Base-by-base conservation (phyloP, 306 rosid species). In the Biancaea sappan region DNA sequence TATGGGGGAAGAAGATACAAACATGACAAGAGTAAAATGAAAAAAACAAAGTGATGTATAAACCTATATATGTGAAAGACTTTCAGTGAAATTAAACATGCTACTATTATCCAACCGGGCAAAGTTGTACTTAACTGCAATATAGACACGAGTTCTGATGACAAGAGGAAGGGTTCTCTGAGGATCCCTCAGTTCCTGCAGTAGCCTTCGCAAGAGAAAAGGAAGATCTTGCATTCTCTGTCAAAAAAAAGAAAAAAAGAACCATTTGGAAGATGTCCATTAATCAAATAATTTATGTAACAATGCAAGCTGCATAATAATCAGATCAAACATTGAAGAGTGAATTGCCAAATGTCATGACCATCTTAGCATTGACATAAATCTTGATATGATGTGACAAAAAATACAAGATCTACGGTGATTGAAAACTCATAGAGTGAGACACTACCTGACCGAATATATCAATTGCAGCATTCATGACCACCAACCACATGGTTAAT, bases 171-270 rank as follows among this genome's bases (percentile, higher is more conserved):
- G 98, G 21, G 97, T 83, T 83, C 90, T 87, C 6, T 38, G 86
- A 58, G 97, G 97, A 79, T 94, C 82, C 52, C 72, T 25, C 67
- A 94, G 83, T 67, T 94, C 97, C 54, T 72, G 82, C 10, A 88
- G 50, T 21, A 94, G 86, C 76, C 98, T 87, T 48, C 84, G 88
- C 48, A 94, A 40, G 18, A 90, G 87, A 80, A 91, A 94, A 5
- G 98, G 98, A 61, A 94, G 96, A 79, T 91, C 97, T 59, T 79
- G 88, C 72, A 81, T 16, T 70, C 92, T 83, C 97, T 90, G 86
- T 68, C 51, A 24, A 76, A 74, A 75, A 13, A 38, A 47, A 66
- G n/a, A 46, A 24, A 76, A 74, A 75, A 13, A 38, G 40, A 66
- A 21, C 51, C 6, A 76, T 60, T 44, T 80, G 67, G 35, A 73